phyloP scores from a whole-genome alignment of 495 filamentous ascomycete species.

The Tetracladium setigerum region DNA sequence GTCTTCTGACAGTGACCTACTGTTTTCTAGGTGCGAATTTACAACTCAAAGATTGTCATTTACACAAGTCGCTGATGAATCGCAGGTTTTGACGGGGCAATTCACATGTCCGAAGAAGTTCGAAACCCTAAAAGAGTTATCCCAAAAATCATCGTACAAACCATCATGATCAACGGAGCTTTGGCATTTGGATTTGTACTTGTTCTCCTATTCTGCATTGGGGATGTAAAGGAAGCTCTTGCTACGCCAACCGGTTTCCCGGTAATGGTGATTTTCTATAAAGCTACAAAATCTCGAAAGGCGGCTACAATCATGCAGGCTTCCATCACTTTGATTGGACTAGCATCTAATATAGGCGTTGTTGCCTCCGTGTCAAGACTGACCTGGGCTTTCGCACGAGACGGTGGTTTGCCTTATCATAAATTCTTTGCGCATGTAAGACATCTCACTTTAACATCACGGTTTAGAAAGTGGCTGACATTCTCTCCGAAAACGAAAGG shows the following conservation, averaged over 20 bases:
- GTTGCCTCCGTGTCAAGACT: conserved; percentile 42
- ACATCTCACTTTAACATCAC: conserved; percentile 4
- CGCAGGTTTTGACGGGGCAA: background rate
- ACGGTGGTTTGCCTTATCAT: conserved; percentile 40
- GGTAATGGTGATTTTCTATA: conserved; percentile 44
- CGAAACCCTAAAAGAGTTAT: conserved; percentile 3
- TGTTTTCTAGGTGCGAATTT: background rate
- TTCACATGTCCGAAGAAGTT: conserved; percentile 4
- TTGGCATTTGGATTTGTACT: conserved; percentile 32
- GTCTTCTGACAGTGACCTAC: conserved; percentile 20
- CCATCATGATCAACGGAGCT: conserved; percentile 31
- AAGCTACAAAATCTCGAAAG: conserved; percentile 30
- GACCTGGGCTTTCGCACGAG: conserved; percentile 46
- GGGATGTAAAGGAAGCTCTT: conserved; percentile 26
- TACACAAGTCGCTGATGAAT: too few relatives aligned
- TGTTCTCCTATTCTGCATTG: conserved; percentile 33
- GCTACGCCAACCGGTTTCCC: conserved; percentile 35
- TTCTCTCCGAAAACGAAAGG: conserved; percentile 4
- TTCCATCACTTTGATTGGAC: conserved; percentile 33
- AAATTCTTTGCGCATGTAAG: conserved; percentile 24
- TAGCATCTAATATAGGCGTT: conserved; percentile 34
- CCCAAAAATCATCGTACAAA: conserved; percentile 26
- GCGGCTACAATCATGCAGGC: conserved; percentile 34
- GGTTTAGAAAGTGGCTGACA: background rate
- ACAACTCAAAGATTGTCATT: too few relatives aligned